Evolutionary conservation across 2,329 filamentous ascomycete species (phyloP).

Genomic region (Aspergillus oerlinghausenensis): DNA sequence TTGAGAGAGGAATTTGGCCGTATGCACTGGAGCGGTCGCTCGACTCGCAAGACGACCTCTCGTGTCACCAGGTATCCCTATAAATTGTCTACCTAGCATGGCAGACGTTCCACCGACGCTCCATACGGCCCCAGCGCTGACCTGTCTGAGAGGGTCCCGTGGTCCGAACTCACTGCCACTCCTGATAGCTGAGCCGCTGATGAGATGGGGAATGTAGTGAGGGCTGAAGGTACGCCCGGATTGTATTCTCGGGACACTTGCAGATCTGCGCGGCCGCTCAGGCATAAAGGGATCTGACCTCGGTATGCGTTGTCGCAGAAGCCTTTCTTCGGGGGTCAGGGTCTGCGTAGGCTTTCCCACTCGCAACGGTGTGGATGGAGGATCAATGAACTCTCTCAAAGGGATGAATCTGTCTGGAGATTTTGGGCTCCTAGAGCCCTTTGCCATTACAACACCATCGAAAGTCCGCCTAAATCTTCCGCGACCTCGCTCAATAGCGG

Average conservation of each 20-base stretch:
- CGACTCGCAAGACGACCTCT: constrained; percentile 64
- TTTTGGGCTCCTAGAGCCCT: constrained; percentile 16
- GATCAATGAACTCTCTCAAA: constrained; percentile 37
- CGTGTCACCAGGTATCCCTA: constrained; percentile 55
- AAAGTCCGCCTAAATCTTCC: constrained; percentile 13
- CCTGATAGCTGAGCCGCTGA: constrained; percentile 22
- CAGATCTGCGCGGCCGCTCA: constrained; percentile 25
- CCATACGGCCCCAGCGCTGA: constrained; percentile 70
- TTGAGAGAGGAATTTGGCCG: constrained; percentile 52
- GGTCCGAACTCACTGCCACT: constrained; percentile 2
- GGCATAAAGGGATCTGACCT: constrained; percentile 52
- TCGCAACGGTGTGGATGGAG: constrained; percentile 48
- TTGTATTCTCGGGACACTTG: constrained; percentile 9
- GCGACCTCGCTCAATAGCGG: constrained; percentile 10
- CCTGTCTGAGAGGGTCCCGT: constrained; percentile 38
- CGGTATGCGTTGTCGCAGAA: constrained; percentile 40
- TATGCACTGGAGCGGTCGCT: constrained; percentile 64
- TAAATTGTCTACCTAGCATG: constrained; percentile 41
- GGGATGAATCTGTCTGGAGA: constrained; percentile 59
- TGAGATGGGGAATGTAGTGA: constrained; percentile 31
- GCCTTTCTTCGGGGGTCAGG: constrained; percentile 45
- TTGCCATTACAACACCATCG: constrained; percentile 7
- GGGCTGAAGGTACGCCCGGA: constrained; percentile 17
- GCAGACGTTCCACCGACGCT: constrained; percentile 66
- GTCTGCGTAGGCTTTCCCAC: constrained; percentile 46